Conservation (phyloP, 805 yeast species). For the Zygosaccharomyces siamensis region DNA sequence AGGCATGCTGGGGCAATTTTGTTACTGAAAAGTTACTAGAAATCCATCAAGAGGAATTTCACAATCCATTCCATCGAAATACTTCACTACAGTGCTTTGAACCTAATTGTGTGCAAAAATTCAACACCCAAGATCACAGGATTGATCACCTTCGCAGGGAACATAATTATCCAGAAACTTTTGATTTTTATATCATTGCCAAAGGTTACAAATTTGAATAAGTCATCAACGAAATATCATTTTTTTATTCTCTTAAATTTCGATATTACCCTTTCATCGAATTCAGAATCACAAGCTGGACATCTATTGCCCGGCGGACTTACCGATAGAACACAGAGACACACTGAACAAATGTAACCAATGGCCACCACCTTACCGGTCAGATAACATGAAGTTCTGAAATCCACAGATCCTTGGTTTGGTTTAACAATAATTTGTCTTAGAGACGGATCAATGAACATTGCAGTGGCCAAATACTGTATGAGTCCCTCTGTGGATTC, state of each 20-base stretch:
- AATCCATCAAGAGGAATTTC: slow-evolving; percentile 49
- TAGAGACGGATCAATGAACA: slow-evolving; percentile 79
- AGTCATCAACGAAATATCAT: slow-evolving; percentile 13
- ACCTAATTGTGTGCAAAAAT: slow-evolving; percentile 38
- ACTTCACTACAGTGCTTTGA: slow-evolving; percentile 41
- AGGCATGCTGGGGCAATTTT: slow-evolving; percentile 38
- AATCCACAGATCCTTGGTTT: slow-evolving; percentile 80
- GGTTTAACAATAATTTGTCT: slow-evolving; percentile 76
- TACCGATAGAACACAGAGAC: slow-evolving; percentile 69
- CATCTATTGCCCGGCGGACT: slow-evolving; percentile 66
- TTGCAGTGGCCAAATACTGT: slow-evolving; percentile 77
- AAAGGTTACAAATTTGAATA: slow-evolving; percentile 12
- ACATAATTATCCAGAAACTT: slow-evolving; percentile 35
- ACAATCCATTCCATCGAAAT: slow-evolving; percentile 44
- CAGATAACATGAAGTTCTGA: slow-evolving; percentile 88
- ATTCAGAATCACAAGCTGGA: slow-evolving; percentile 80
- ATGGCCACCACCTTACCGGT: slow-evolving; percentile 89
- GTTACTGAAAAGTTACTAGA: slow-evolving; percentile 42
- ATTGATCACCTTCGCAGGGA: slow-evolving; percentile 45
- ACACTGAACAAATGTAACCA: slow-evolving; percentile 93
- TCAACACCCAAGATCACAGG: slow-evolving; percentile 39
- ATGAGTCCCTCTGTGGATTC: slow-evolving; percentile 69
- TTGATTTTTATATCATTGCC: slow-evolving; percentile 20
- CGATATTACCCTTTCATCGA: slow-evolving; percentile 58
- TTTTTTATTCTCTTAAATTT: slow-evolving; percentile 44